Evolutionary conservation across 257 asterid genomes (phyloP).

Genomic region (Jacaranda copaia): DNA sequence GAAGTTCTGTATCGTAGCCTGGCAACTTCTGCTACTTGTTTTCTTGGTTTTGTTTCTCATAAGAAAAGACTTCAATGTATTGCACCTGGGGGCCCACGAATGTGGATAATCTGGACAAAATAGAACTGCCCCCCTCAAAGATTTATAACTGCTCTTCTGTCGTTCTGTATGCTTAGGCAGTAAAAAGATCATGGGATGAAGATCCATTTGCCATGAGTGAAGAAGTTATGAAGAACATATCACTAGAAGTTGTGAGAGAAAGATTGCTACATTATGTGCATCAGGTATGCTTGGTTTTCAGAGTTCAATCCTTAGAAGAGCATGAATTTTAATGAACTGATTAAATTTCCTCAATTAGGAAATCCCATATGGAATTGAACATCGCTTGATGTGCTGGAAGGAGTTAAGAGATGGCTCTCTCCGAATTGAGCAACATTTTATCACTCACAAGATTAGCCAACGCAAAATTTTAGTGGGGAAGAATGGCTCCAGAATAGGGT

Average conservation of each 20-base stretch:
- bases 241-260: constrained; percentile 90
- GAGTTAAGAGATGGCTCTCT: constrained; percentile 91
- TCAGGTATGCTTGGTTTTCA: constrained; percentile 62
- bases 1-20: not conserved
- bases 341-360: constrained; percentile 57
- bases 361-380: constrained; percentile 89
- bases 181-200: constrained; percentile 94
- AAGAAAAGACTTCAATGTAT: not conserved
- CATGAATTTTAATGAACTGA: constrained; percentile 10
- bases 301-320: constrained; percentile 7
- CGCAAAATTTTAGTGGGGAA: constrained; percentile 90
- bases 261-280: constrained; percentile 84
- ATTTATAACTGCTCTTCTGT: constrained; percentile 20
- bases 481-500: constrained; percentile 91
- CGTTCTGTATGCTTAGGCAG: constrained; percentile 59
- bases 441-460: constrained; percentile 92
- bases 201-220: constrained; percentile 89
- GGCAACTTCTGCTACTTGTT: not conserved
- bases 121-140: not conserved
- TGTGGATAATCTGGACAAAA: constrained; percentile 17
- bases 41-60: constrained; percentile 11
- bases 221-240: constrained; percentile 91
- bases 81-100: not conserved
- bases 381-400: constrained; percentile 91
- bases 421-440: constrained; percentile 93